Evolutionary conservation across 2,329 filamentous ascomycete genomes (phyloP).

Genomic region (Colletotrichum zoysiae): DNA sequence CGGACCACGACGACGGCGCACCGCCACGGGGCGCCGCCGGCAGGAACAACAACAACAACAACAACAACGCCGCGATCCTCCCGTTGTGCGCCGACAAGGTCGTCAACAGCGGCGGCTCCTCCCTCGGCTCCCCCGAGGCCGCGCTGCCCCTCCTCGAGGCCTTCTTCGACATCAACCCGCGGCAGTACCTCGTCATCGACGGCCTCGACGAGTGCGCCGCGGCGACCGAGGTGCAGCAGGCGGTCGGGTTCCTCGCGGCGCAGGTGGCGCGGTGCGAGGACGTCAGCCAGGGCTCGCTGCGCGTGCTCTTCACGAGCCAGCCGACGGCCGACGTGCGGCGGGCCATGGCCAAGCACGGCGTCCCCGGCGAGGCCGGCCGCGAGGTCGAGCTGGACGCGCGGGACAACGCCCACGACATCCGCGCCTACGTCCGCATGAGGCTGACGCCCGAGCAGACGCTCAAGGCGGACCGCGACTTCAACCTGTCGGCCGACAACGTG

Average conservation of each 20-base stretch:
- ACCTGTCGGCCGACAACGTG: slow-evolving; percentile 4
- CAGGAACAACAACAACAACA: not conserved
- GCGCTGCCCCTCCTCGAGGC: slow-evolving; percentile 50
- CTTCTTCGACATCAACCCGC: slow-evolving; percentile 46
- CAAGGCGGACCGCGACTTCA: slow-evolving; percentile 1
- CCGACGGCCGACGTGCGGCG: slow-evolving; percentile 46
- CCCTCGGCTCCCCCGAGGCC: slow-evolving; percentile 44
- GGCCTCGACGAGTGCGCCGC: slow-evolving; percentile 58
- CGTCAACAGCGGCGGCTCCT: slow-evolving; percentile 44
- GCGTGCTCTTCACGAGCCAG: slow-evolving; percentile 52
- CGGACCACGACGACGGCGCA: not conserved
- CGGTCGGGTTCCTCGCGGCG: slow-evolving; percentile 46
- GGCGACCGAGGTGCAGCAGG: slow-evolving; percentile 45
- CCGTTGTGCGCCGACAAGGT: slow-evolving; percentile 49
- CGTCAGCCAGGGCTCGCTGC: slow-evolving; percentile 43
- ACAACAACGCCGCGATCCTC: slow-evolving; percentile 46
- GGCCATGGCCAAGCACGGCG: slow-evolving; percentile 41
- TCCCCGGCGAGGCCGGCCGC: slow-evolving; percentile 43
- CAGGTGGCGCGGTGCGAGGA: slow-evolving; percentile 45
- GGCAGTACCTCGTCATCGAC: slow-evolving; percentile 57
- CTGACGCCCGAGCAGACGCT: not conserved
- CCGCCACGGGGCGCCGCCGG: too few species aligned
- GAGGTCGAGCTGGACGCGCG: slow-evolving; percentile 49
- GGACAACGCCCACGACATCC: slow-evolving; percentile 34
- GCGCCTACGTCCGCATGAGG: slow-evolving; percentile 24